Conservation (phyloP, 2,329 filamentous ascomycete species). For the Monosporascus ibericus region DNA sequence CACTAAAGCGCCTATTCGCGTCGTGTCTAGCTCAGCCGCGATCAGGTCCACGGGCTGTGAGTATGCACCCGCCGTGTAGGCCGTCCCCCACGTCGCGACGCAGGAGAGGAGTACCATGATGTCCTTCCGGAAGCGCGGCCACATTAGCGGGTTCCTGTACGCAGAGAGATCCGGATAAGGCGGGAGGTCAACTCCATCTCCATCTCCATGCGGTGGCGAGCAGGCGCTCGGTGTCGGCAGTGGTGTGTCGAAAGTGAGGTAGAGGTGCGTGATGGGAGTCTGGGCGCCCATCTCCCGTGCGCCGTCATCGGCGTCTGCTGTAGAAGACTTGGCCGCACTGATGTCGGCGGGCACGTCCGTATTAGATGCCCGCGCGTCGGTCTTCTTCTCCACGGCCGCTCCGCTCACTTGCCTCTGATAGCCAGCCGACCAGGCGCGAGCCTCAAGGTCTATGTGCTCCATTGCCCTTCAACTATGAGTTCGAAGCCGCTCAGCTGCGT, state of each 20-base stretch:
- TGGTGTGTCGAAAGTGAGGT: conserved; percentile 56
- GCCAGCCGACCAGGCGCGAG: neutral
- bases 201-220: conserved; percentile 9
- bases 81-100: conserved; percentile 68
- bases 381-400: neutral
- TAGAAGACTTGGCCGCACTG: neutral
- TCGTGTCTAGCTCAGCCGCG: conserved; percentile 58
- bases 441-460: neutral
- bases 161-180: conserved; percentile 57
- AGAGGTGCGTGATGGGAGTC: conserved; percentile 44
- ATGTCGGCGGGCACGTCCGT: too few species aligned
- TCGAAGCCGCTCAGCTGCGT: too few species aligned
- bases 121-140: conserved; percentile 64
- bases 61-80: conserved; percentile 77
- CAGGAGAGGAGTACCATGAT: conserved; percentile 69
- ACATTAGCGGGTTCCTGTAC: conserved; percentile 66
- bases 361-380: neutral
- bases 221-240: conserved; percentile 39
- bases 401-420: neutral
- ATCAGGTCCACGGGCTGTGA: conserved; percentile 63
- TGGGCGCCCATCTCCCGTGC: conserved; percentile 1
- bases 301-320: neutral
- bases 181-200: conserved; percentile 36
- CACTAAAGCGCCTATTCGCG: conserved; percentile 57
- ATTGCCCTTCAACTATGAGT: neutral